A percentile compares a stretch with the other conserved stretches of the same genome.
phyloP scores from a whole-genome alignment of 179 eudicot species.

The Beta lomatogona region DNA sequence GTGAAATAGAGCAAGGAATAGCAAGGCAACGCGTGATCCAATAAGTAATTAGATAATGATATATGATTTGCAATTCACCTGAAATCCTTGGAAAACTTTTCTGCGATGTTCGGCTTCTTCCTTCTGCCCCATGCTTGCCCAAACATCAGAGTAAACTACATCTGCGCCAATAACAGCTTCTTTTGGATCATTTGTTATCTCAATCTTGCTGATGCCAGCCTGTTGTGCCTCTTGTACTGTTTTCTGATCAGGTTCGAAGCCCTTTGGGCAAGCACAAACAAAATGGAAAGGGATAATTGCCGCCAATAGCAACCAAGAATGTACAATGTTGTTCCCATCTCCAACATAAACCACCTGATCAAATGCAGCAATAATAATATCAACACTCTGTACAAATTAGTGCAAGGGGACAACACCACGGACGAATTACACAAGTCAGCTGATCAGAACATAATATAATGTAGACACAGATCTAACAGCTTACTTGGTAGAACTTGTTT shows the following conservation, averaged over 20 bases:
- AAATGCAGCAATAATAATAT: slow-evolving; percentile 15
- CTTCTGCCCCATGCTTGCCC: slow-evolving; percentile 99
- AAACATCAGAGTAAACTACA: slow-evolving; percentile 96
- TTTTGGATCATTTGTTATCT: slow-evolving; percentile 86
- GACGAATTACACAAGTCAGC: background rate
- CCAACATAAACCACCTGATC: slow-evolving; percentile 95
- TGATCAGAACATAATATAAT: background rate
- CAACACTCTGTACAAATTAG: background rate
- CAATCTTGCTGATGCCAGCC: slow-evolving; percentile 91
- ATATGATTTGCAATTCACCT: slow-evolving; percentile 45
- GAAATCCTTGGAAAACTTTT: slow-evolving; percentile 84
- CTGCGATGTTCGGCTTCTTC: slow-evolving; percentile 91
- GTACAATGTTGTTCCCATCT: slow-evolving; percentile 97
- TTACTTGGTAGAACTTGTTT: background rate
- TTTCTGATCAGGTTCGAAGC: slow-evolving; percentile 86
- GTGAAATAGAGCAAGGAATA: background rate
- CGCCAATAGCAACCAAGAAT: slow-evolving; percentile 89
- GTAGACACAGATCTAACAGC: background rate
- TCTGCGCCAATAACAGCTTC: slow-evolving; percentile 98
- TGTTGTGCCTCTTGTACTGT: slow-evolving; percentile 67
- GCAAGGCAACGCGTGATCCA: background rate
- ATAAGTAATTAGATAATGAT: background rate
- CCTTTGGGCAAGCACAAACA: slow-evolving; percentile 96
- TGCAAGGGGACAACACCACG: background rate
- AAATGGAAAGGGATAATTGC: slow-evolving; percentile 90